Base-by-base conservation (phyloP, 2,329 filamentous ascomycete species). In the Aspergillus sp. region DNA sequence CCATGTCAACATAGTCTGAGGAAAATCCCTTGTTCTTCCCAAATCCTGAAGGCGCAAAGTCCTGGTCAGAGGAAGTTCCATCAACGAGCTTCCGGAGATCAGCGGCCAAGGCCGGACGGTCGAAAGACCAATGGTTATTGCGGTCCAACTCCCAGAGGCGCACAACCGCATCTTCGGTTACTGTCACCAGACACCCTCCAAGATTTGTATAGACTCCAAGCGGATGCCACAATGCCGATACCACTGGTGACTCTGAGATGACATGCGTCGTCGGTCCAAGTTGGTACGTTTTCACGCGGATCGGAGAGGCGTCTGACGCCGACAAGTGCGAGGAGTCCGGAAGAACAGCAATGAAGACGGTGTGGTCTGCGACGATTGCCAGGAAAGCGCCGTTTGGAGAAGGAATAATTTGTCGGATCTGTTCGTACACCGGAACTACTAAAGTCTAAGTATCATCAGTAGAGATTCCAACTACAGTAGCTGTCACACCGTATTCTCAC, bases 261-360 rank as follows among this genome's bases (percentile, higher is more conserved):
- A 97, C 91, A 74, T 98, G 93, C 3, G 89, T 92, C 3, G 91
- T 96, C 30, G 93, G 92, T 1, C 93, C 93, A n/a, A 98, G 82
- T 19, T 93, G 93, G 77, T 91, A 96, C 53, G 91, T 91, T 73
- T 91, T 96, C 30, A 93, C 82, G 69, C 90, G 90, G 67, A 96
- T 81, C 5, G 88, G 85, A 9, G 83, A 81, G 47, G 77, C 80
- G 68, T 93, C 90, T 46, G 83, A 80, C 58, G 86, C 83, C 15
- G 86, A 86, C 33, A 97, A 85, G 67, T 93, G 88, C 8, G 89
- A 86, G 0, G 89, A 80, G 64, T 96, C 89, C 24, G 93, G 93
- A 4, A 98, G 81, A n/a, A 93, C 80, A 56, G 90, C 88, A 66
- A 98, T 87, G 70, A 96, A 91, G 42, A 96, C 86, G 2, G 92